Evolutionary conservation across 2,329 filamentous ascomycete genomes (phyloP).

Genomic region (Ophiostoma ips): DNA sequence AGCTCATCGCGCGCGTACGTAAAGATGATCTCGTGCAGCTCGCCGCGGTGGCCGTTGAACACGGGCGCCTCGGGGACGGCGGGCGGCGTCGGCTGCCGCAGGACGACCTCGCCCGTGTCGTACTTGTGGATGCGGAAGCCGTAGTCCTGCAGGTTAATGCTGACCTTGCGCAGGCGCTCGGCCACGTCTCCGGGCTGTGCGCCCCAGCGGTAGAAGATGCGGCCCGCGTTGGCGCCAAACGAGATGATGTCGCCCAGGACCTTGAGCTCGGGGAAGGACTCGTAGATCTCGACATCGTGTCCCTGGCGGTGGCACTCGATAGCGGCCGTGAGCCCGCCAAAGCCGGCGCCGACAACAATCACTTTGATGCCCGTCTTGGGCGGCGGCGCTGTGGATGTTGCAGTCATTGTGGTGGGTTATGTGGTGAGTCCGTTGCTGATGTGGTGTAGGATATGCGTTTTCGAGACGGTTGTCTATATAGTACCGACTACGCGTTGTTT

Average conservation of each 20-base stretch:
- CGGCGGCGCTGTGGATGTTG: not conserved
- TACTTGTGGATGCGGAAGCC: conserved; percentile 50
- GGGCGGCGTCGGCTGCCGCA: conserved; percentile 36
- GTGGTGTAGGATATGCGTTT: too few relatives aligned
- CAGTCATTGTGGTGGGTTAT: too few relatives aligned
- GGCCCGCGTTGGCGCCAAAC: conserved; percentile 45
- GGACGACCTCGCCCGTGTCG: conserved; percentile 44
- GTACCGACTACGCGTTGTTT: too few relatives aligned
- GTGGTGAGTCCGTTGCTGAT: too few relatives aligned
- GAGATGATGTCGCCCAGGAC: conserved; percentile 48
- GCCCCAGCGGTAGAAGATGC: conserved; percentile 46
- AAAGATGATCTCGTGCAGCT: conserved; percentile 45
- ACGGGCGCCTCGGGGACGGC: conserved; percentile 34
- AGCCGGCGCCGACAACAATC: conserved; percentile 38
- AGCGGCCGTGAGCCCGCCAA: conserved; percentile 47
- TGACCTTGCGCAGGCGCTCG: conserved; percentile 31
- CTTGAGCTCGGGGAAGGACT: conserved; percentile 43
- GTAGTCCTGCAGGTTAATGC: conserved; percentile 36
- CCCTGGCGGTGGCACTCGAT: conserved; percentile 50
- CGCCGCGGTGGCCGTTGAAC: conserved; percentile 47
- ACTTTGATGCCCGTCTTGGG: conserved; percentile 36
- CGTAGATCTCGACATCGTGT: conserved; percentile 44
- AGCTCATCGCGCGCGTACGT: conserved; percentile 41
- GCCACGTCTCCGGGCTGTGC: conserved; percentile 29
- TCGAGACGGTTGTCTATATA: too few relatives aligned